These are phyloP conservation scores for Aeminium ludgeri DNA, from an alignment of 495 filamentous ascomycete genomes.

Conservation along the genomic window DNA sequence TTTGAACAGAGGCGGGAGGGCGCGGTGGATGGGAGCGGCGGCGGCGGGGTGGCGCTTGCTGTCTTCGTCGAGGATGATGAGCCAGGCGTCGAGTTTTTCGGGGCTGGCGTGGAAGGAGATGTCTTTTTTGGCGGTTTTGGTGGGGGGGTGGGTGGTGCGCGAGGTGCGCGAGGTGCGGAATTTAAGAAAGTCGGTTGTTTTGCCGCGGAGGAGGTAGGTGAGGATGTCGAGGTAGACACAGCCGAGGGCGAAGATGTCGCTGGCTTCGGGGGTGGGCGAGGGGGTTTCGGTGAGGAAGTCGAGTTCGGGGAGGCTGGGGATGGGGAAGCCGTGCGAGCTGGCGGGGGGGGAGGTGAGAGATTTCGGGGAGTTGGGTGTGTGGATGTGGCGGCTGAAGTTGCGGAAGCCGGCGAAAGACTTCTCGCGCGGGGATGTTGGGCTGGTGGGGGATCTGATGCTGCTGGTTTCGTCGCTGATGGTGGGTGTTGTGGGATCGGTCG, in stretches of 20 bases:
- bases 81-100: constrained; percentile 63
- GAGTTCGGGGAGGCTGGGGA: constrained; percentile 6
- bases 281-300: constrained; percentile 7
- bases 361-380: not conserved
- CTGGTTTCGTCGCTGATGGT: constrained; percentile 1
- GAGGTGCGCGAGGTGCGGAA: constrained; percentile 56
- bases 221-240: constrained; percentile 54
- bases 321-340: constrained; percentile 2
- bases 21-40: constrained; percentile 16
- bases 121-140: constrained; percentile 24
- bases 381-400: constrained; percentile 16
- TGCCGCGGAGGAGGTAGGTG: constrained; percentile 56
- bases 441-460: not conserved
- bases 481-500: constrained; percentile 4
- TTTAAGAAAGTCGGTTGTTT: constrained; percentile 48
- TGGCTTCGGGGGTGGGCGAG: constrained; percentile 17
- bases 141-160: constrained; percentile 16
- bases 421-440: not conserved
- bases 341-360: constrained; percentile 3
- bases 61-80: constrained; percentile 38
- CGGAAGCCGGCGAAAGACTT: constrained; percentile 5
- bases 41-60: constrained; percentile 5
- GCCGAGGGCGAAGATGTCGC: constrained; percentile 67
- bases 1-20: constrained; percentile 19
- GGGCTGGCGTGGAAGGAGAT: constrained; percentile 73